phyloP scores from a whole-genome alignment of 2,329 filamentous ascomycete genomes.

The Thermomyces lanuginosus region DNA sequence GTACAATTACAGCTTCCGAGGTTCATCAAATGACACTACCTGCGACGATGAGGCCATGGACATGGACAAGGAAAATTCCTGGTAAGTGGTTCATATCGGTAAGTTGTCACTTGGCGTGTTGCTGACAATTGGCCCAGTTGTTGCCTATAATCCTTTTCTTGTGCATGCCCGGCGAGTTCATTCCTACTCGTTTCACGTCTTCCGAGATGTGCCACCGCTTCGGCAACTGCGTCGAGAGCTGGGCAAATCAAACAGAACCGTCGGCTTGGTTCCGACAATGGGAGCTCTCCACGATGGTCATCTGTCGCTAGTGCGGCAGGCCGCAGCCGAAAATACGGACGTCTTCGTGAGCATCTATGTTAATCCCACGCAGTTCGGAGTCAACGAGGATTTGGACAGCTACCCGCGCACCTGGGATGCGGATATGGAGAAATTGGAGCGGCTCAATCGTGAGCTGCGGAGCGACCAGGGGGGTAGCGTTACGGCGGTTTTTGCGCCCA shows the following conservation, averaged over 20 bases:
- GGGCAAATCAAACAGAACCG: slow-evolving; percentile 48
- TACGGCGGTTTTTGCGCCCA: slow-evolving; percentile 72
- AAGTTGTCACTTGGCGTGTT: too few species aligned
- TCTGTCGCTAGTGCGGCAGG: slow-evolving; percentile 66
- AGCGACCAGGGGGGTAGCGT: slow-evolving; percentile 41
- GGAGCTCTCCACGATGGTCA: slow-evolving; percentile 90
- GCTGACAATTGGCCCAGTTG: slow-evolving; percentile 1
- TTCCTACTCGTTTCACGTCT: slow-evolving; percentile 34
- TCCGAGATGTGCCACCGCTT: slow-evolving; percentile 57
- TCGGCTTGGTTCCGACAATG: slow-evolving; percentile 93
- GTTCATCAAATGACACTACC: too few species aligned
- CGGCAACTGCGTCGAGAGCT: slow-evolving; percentile 54
- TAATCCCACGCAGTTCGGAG: slow-evolving; percentile 90
- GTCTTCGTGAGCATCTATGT: slow-evolving; percentile 89
- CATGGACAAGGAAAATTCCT: too few species aligned
- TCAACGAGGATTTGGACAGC: slow-evolving; percentile 68
- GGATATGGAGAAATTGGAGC: slow-evolving; percentile 51
- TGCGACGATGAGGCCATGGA: too few species aligned
- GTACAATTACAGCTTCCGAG: too few species aligned
- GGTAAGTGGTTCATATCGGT: too few species aligned
- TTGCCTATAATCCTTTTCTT: too few species aligned
- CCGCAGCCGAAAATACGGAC: slow-evolving; percentile 67
- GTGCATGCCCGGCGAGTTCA: slow-evolving; percentile 3
- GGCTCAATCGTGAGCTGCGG: slow-evolving; percentile 54
- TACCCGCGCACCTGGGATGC: slow-evolving; percentile 82